Base-by-base conservation (phyloP, 495 filamentous ascomycete genomes). In the Aspergillus biplanus region DNA sequence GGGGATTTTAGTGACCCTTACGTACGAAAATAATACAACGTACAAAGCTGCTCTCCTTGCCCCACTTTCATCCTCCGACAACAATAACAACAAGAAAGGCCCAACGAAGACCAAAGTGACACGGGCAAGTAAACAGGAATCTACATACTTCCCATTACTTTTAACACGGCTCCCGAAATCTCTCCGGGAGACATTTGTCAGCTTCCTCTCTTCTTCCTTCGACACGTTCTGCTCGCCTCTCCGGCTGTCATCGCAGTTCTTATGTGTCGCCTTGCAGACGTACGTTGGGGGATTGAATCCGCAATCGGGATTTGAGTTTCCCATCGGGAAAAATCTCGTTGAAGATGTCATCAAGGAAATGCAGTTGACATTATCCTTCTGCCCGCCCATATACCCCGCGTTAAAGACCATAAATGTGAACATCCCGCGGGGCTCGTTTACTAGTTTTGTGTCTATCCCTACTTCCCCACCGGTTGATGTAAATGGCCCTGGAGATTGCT, bases 131-230 rank as follows among this genome's bases (percentile, higher is more conserved):
- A 50, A 50, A 50, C 1, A 31, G 6, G 47, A 50, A 9, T 80
- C 81, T 15, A 81, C 84, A 4, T 64, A 72, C 52, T 76, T 86
- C 15, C 85, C 85, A 0, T 59, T 87, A n/a, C 70, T 87, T 5
- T 67, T 87, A 47, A 82, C 79, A 1, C 79, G 79, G n/a, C 75
- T 86, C 54, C 83, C 85, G 1, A 78, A 66, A 37, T 54, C 76
- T 1, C 70, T 87, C 15, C 73, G 85, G n/a, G 79, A 84, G 47
- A 80, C 77, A 1, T 77, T 87, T 47, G 62, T 79, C 12, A 56
- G 71, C 0, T 87, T 85, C 60, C 63, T 87, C 2, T 70, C 73
- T 5, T 61, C 78, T 1, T 85, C 74, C 27, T 87, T 87, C 65
- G 85, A 87, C 64, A 71, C 77, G 0, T 78, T 82, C 65, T 73